Percentiles rank a stretch among this genome's conserved stretches.
Evolutionary conservation across 139 green algal genomes (phyloP).

Genomic region (Micractinium conductrix): DNA sequence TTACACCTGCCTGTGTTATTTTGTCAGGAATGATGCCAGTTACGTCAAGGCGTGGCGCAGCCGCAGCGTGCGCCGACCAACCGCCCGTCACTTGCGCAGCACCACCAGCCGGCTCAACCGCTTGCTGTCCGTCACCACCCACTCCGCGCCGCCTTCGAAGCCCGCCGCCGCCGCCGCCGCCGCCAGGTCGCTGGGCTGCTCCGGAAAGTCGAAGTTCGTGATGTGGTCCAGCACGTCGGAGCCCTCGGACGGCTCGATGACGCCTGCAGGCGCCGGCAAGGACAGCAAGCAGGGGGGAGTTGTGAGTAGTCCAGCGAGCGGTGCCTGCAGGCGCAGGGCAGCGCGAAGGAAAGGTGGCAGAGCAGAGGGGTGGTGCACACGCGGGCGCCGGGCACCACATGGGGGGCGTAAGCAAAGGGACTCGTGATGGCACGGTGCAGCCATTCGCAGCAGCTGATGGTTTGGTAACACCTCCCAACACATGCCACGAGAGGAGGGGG

Average conservation of each 20-base stretch:
- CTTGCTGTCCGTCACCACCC: slow-evolving; percentile 11
- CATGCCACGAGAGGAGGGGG: neutral
- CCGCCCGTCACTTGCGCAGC: slow-evolving; percentile 25
- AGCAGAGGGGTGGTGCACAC: neutral
- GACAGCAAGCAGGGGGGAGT: neutral
- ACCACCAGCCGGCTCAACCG: slow-evolving; percentile 10
- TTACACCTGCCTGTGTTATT: no score
- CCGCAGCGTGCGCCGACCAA: no score
- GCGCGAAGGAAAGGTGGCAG: no score
- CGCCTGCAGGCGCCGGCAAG: neutral
- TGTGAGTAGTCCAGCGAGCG: neutral
- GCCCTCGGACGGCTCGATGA: neutral
- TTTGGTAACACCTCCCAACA: no score
- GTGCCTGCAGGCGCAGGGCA: neutral
- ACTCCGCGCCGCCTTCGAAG: neutral
- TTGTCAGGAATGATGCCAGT: no score
- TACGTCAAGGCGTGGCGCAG: no score
- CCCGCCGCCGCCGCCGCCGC: neutral
- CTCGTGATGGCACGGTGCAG: neutral
- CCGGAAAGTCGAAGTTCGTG: neutral
- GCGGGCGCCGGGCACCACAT: neutral
- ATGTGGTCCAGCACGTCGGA: neutral
- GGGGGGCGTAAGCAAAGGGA: no score
- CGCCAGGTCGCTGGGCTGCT: neutral
- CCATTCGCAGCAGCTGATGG: no score